A percentile compares a stretch with the other conserved stretches of the same genome.
These are phyloP conservation scores for Fusarium longipes DNA, from an alignment of 2,329 filamentous ascomycete species.

Conservation along the genomic window DNA sequence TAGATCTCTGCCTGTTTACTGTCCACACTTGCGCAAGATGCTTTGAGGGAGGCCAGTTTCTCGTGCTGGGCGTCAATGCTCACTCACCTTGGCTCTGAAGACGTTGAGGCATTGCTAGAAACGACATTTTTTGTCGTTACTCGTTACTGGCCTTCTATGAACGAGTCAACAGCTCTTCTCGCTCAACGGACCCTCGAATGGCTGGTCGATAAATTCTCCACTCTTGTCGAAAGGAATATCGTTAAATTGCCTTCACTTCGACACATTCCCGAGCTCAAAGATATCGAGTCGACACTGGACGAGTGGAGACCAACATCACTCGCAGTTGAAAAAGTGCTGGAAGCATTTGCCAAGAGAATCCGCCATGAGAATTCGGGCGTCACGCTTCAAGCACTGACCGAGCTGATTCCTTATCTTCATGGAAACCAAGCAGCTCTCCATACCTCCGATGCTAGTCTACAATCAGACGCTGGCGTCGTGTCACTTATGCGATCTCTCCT, in stretches of 20 bases:
- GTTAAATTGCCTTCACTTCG: conserved; percentile 82
- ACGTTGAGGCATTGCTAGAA: conserved; percentile 83
- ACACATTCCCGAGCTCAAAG: conserved; percentile 74
- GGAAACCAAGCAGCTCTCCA: conserved; percentile 82
- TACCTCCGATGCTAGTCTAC: conserved; percentile 81
- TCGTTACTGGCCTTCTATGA: conserved; percentile 80
- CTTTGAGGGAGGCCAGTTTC: conserved; percentile 83
- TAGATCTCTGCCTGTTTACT: conserved; percentile 93
- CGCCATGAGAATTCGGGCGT: conserved; percentile 87
- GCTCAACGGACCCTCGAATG: conserved; percentile 72
- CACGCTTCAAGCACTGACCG: conserved; percentile 81
- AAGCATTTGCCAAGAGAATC: conserved; percentile 78
- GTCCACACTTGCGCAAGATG: conserved; percentile 79
- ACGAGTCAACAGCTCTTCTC: conserved; percentile 66
- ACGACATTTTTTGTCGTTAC: conserved; percentile 90
- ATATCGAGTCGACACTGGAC: conserved; percentile 73
- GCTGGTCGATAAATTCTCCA: conserved; percentile 72
- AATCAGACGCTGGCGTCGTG: conserved; percentile 79
- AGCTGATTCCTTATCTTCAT: conserved; percentile 79
- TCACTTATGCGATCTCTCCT: conserved; percentile 81
- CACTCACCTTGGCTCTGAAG: conserved; percentile 77
- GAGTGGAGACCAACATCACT: conserved; percentile 65
- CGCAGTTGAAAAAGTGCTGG: conserved; percentile 68
- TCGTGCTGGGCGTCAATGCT: conserved; percentile 87
- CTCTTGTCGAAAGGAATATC: conserved; percentile 73